phyloP scores from a whole-genome alignment of 495 filamentous ascomycete species.

The Hyaloscypha variabilis region DNA sequence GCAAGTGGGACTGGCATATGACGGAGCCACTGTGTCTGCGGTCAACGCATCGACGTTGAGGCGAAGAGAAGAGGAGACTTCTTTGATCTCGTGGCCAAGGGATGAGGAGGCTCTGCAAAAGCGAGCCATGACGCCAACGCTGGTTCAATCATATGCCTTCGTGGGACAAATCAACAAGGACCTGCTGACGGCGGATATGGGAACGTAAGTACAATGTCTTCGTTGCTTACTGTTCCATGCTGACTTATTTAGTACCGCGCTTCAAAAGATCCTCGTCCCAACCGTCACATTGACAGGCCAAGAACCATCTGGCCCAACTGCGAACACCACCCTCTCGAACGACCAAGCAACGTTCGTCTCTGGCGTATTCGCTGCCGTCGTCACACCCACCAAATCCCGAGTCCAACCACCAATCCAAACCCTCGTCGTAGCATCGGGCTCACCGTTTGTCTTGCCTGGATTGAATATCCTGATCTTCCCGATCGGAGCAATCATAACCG shows the following conservation, averaged over 20 bases:
- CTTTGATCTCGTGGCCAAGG: slow-evolving; percentile 32
- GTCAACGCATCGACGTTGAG: slow-evolving; percentile 32
- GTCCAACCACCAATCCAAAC: slow-evolving; percentile 33
- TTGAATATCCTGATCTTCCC: slow-evolving; percentile 69
- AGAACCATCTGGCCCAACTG: slow-evolving; percentile 41
- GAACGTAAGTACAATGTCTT: slow-evolving; percentile 21
- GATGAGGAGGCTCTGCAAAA: slow-evolving; percentile 15
- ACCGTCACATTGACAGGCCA: slow-evolving; percentile 58
- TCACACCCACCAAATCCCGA: slow-evolving; percentile 43
- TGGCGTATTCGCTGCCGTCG: slow-evolving; percentile 55
- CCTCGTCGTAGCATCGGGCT: slow-evolving; percentile 35
- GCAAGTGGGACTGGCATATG: slow-evolving; percentile 59
- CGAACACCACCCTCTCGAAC: slow-evolving; percentile 63
- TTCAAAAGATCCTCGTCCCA: slow-evolving; percentile 65
- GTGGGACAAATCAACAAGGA: slow-evolving; percentile 53
- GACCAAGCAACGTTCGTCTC: slow-evolving; percentile 70
- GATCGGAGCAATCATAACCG: slow-evolving; percentile 65
- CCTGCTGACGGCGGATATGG: slow-evolving; percentile 36
- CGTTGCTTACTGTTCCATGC: not conserved
- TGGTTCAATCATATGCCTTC: slow-evolving; percentile 55
- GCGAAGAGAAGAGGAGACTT: slow-evolving; percentile 10
- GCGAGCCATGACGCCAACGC: slow-evolving; percentile 26
- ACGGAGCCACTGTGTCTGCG: slow-evolving; percentile 55
- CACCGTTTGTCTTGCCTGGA: slow-evolving; percentile 65
- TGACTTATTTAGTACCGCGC: slow-evolving; percentile 45